Conservation (phyloP, 768 basidiomycete species). For the Tricholoma saponaceum region DNA sequence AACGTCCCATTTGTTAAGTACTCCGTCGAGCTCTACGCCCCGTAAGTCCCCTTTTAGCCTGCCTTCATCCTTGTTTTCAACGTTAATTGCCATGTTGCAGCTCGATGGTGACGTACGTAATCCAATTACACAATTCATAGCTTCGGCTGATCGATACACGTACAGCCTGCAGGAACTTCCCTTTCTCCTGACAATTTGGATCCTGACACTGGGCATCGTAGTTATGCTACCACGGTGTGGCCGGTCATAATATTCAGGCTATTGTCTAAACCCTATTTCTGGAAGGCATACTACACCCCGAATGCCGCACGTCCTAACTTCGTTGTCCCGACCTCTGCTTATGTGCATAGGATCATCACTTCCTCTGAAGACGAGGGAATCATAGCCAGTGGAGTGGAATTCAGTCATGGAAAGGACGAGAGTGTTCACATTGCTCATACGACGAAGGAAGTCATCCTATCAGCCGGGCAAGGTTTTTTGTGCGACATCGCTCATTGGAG, state of each 20-base stretch:
- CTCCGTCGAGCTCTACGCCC: background rate
- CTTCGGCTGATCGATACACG: background rate
- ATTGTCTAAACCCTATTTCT: background rate
- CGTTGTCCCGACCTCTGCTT: background rate
- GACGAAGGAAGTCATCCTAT: constrained; percentile 6
- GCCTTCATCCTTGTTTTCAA: background rate
- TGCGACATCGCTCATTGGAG: background rate
- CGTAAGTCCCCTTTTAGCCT: background rate
- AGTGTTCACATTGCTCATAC: background rate
- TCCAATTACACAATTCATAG: background rate
- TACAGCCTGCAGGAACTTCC: background rate
- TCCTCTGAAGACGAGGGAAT: background rate
- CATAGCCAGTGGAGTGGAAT: constrained; percentile 2
- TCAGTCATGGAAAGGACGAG: background rate
- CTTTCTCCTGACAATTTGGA: background rate
- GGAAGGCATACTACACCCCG: background rate
- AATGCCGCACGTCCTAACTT: constrained; percentile 1
- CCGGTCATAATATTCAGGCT: background rate
- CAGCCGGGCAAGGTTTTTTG: background rate
- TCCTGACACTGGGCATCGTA: background rate
- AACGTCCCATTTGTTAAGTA: background rate
- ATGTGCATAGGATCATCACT: constrained; percentile 5
- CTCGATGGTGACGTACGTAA: background rate
- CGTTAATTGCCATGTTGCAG: background rate
- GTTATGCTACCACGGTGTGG: background rate